A percentile compares a stretch with the other conserved stretches of the same genome.
phyloP scores from a whole-genome alignment of 768 basidiomycete species.

The Boletus bicolor region DNA sequence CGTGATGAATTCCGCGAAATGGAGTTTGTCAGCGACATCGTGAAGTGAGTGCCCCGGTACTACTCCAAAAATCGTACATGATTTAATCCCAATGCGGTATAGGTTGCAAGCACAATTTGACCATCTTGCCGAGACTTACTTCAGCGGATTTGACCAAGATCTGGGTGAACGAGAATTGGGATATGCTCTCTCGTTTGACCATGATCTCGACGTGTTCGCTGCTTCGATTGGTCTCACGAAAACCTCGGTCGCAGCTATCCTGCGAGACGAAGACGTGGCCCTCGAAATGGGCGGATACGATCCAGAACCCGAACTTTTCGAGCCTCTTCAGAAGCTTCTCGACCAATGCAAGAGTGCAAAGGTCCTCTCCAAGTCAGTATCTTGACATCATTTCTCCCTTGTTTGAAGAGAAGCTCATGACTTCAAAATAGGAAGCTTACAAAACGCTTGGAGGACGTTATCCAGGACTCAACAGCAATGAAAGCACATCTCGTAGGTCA shows the following conservation, averaged over 20 bases:
- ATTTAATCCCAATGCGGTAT: not conserved
- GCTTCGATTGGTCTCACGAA: conserved; percentile 89
- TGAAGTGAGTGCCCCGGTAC: conserved; percentile 58
- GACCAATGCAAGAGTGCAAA: conserved; percentile 83
- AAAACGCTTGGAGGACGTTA: conserved; percentile 79
- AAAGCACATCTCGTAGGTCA: conserved; percentile 68
- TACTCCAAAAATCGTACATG: not conserved
- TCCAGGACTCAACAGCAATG: conserved; percentile 66
- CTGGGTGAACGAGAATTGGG: conserved; percentile 88
- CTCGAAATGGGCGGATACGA: conserved; percentile 74
- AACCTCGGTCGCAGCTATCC: conserved; percentile 70
- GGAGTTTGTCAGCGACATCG: conserved; percentile 89
- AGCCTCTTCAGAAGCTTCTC: conserved; percentile 77
- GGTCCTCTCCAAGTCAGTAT: conserved; percentile 66
- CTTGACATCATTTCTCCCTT: not conserved
- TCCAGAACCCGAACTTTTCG: conserved; percentile 71
- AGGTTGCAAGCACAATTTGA: conserved; percentile 94
- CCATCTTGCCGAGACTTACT: conserved; percentile 86
- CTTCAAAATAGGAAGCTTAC: conserved; percentile 73
- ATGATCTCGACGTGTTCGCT: conserved; percentile 91
- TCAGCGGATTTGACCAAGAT: conserved; percentile 79
- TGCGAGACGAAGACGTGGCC: conserved; percentile 76
- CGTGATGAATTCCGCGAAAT: conserved; percentile 90
- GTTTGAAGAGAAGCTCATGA: conserved; percentile 1
- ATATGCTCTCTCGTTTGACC: conserved; percentile 76